Conservation (phyloP, 140 eudicot genomes). For the Oenanthe javanica region DNA sequence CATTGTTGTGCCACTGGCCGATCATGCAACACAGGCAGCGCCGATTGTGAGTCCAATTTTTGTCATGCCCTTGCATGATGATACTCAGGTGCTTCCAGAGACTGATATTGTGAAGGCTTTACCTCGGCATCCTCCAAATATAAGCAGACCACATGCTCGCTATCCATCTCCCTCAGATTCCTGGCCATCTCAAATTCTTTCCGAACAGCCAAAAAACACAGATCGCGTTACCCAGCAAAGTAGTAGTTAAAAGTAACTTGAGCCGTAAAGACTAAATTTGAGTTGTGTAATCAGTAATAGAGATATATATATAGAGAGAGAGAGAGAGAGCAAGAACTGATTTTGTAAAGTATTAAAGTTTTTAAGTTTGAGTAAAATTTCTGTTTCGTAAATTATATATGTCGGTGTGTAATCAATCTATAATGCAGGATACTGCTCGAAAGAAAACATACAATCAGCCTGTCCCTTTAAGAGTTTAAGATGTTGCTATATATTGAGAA, state of each 20-base stretch:
- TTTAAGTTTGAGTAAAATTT: background rate
- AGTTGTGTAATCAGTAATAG: background rate
- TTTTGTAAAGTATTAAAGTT: background rate
- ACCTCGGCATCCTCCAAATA: constrained; percentile 24
- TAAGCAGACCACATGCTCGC: constrained; percentile 67
- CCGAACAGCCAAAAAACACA: constrained; percentile 25
- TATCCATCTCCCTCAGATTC: constrained; percentile 60
- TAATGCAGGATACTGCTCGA: background rate
- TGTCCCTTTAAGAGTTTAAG: too few species aligned
- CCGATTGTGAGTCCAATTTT: constrained; percentile 28
- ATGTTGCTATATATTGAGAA: background rate
- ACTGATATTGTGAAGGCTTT: constrained; percentile 18
- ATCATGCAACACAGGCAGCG: constrained; percentile 23
- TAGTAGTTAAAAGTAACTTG: background rate
- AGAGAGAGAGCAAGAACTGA: background rate
- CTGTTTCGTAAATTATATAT: background rate
- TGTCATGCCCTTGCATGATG: constrained; percentile 43
- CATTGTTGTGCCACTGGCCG: constrained; percentile 15
- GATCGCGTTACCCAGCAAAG: background rate
- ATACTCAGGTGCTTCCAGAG: constrained; percentile 22
- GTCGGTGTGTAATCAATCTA: background rate
- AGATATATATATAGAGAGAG: background rate
- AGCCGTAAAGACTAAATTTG: background rate
- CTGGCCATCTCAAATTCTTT: constrained; percentile 62
- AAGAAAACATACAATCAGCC: background rate